Base-by-base conservation (phyloP, 202 grass and related monocot genomes). In the Panicum virgatum region DNA sequence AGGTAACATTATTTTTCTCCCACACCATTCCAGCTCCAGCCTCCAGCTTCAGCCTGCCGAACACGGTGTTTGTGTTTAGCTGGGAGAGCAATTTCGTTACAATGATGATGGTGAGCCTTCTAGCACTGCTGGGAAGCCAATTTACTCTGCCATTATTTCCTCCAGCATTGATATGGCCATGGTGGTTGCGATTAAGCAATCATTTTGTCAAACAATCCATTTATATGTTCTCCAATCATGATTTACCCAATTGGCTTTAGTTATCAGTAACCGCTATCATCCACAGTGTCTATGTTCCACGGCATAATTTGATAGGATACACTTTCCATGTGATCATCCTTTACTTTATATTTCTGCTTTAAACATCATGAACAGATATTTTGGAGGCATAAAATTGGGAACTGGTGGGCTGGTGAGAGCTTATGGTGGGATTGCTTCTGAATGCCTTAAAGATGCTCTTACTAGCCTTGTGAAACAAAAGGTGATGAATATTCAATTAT, bases 51-150 rank as follows among this genome's bases (percentile, higher is more conserved):
- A n/a, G n/a, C n/a, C n/a, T n/a, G n/a, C n/a, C n/a, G n/a, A n/a
- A n/a, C n/a, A n/a, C n/a, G n/a, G n/a, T n/a, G n/a, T n/a, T 39
- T 81, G 39, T 81, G 9, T 43, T 51, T 76, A 98, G 96, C 80
- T 98, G 29, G 96, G 96, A 81, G 89, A 93, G 29, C 90, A 96
- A 61, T 95, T 88, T 54, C 91, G 96, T 43, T 91, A 77, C 56
- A 96, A 96, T 7, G 92, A 98, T 84, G 96, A 96, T 12, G 91
- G 96, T 2, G 96, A 98, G 62, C 96, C 92, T 62, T 98, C 96
- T 25, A 94, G 92, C 78, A 98, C 89, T 27, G 89, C 92, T 76
- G 92, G 96, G 75, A 98, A 96, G 61, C 96, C 96, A 48, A 98
- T 98, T 77, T 98, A 96, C 82, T 98, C 96, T 54, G 86, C 96